phyloP scores from a whole-genome alignment of 345 rosid genomes.

The Populus alba region DNA sequence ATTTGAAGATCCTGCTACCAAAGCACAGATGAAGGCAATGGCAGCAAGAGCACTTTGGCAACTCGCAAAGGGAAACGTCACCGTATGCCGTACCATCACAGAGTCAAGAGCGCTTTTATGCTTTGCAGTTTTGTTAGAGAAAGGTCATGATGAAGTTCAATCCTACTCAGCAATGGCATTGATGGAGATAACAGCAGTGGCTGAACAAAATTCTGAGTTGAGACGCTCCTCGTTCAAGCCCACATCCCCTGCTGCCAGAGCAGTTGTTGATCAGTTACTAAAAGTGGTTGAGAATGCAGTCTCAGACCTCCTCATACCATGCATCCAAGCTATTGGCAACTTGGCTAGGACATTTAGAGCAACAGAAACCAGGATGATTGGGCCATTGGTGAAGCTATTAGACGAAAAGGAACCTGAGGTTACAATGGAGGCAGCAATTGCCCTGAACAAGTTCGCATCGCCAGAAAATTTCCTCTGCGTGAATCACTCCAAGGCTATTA shows the following conservation, averaged over 20 bases:
- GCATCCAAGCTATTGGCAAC: constrained; percentile 24
- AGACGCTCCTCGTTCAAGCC: constrained; percentile 32
- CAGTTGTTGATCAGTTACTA: constrained; percentile 28
- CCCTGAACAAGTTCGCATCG: constrained; percentile 26
- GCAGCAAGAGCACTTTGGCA: constrained; percentile 36
- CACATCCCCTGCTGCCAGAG: constrained; percentile 26
- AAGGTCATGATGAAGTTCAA: constrained; percentile 29
- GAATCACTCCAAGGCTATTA: constrained; percentile 27
- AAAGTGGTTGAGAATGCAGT: constrained; percentile 19
- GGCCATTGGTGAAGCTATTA: constrained; percentile 28
- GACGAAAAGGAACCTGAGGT: constrained; percentile 27
- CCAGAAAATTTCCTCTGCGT: constrained; percentile 25
- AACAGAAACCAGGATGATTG: constrained; percentile 27
- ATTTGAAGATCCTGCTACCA: constrained; percentile 26
- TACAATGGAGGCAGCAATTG: constrained; percentile 27
- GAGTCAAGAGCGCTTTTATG: constrained; percentile 32
- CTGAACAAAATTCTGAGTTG: constrained; percentile 25
- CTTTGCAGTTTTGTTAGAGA: constrained; percentile 25
- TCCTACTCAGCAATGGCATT: constrained; percentile 32
- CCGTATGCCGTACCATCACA: constrained; percentile 24
- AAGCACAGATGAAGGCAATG: constrained; percentile 36
- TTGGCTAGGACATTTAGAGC: constrained; percentile 27
- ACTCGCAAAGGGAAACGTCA: constrained; percentile 16
- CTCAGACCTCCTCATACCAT: constrained; percentile 23
- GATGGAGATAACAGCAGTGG: constrained; percentile 32